These are phyloP conservation scores for Talaromyces sp. DNA, from an alignment of 2,329 filamentous ascomycete genomes.

Conservation along the genomic window DNA sequence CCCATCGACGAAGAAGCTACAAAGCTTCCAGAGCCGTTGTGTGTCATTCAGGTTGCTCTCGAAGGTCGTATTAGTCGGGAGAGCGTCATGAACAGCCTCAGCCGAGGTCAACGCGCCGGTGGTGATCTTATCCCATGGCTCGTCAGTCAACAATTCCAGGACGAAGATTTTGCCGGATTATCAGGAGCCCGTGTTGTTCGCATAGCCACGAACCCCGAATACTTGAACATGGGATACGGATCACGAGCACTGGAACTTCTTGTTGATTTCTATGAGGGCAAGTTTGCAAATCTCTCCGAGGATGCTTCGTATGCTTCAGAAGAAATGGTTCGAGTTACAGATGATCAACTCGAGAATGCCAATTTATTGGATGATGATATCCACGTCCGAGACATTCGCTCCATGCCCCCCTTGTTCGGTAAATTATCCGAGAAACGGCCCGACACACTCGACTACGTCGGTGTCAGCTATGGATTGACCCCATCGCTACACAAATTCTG, in stretches of 20 bases:
- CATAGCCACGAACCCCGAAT: slow-evolving; percentile 95
- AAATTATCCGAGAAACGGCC: slow-evolving; percentile 80
- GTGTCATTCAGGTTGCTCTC: slow-evolving; percentile 88
- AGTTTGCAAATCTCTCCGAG: slow-evolving; percentile 81
- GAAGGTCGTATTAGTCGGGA: slow-evolving; percentile 93
- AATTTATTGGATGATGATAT: slow-evolving; percentile 82
- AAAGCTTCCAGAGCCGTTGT: slow-evolving; percentile 84
- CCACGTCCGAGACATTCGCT: slow-evolving; percentile 80
- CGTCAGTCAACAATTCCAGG: slow-evolving; percentile 96
- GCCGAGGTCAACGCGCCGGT: slow-evolving; percentile 79
- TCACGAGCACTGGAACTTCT: slow-evolving; percentile 83
- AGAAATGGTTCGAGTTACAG: slow-evolving; percentile 73
- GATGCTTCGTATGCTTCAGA: slow-evolving; percentile 52
- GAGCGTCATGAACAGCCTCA: slow-evolving; percentile 85
- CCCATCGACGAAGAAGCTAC: slow-evolving; percentile 74
- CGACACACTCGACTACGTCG: slow-evolving; percentile 80
- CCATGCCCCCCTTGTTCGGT: slow-evolving; percentile 90
- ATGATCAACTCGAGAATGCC: slow-evolving; percentile 72
- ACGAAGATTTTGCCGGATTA: slow-evolving; percentile 89
- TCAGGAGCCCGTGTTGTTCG: slow-evolving; percentile 89
- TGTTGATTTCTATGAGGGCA: slow-evolving; percentile 89
- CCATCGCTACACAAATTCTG: slow-evolving; percentile 89
- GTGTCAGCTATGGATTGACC: slow-evolving; percentile 92
- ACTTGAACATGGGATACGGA: slow-evolving; percentile 88
- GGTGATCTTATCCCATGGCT: slow-evolving; percentile 97